Evolutionary conservation across 148 eudicot species (phyloP).

Genomic region (Fagopyrum esculentum): DNA sequence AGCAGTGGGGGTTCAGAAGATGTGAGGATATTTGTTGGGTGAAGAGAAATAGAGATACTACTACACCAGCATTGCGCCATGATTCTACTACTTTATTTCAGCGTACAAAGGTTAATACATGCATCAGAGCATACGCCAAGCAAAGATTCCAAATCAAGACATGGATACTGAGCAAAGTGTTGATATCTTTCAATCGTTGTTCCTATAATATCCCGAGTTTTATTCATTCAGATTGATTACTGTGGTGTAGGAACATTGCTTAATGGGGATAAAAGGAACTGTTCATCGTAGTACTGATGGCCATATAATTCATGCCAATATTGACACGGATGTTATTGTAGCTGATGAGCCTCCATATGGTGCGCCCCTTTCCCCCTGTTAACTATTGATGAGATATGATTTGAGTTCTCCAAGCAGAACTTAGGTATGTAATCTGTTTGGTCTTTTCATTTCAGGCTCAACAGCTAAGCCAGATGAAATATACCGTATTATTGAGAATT

Average conservation of each 20-base stretch:
- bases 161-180: background rate
- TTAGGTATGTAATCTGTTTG: slow-evolving; percentile 1
- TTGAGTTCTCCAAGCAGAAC: background rate
- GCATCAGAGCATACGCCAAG: background rate
- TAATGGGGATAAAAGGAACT: slow-evolving; percentile 99
- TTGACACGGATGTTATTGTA: slow-evolving; percentile 91
- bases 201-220: too few relatives aligned
- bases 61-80: slow-evolving; percentile 84
- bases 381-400: background rate
- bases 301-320: slow-evolving; percentile 94
- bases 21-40: slow-evolving; percentile 99
- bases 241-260: slow-evolving; percentile 78
- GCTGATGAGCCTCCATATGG: slow-evolving; percentile 99
- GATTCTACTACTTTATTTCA: slow-evolving; percentile 94
- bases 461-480: slow-evolving; percentile 96
- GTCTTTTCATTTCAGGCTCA: slow-evolving; percentile 48
- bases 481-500: slow-evolving; percentile 93
- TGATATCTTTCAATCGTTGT: background rate
- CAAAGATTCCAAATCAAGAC: background rate
- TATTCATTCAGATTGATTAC: too few relatives aligned
- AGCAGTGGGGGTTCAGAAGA: slow-evolving; percentile 96
- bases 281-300: slow-evolving; percentile 98
- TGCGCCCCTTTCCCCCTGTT: slow-evolving; percentile 19
- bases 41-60: slow-evolving; percentile 82
- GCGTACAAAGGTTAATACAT: slow-evolving; percentile 67